Conservation (phyloP, 129 eudicot species). For the Helichrysum umbraculigerum region DNA sequence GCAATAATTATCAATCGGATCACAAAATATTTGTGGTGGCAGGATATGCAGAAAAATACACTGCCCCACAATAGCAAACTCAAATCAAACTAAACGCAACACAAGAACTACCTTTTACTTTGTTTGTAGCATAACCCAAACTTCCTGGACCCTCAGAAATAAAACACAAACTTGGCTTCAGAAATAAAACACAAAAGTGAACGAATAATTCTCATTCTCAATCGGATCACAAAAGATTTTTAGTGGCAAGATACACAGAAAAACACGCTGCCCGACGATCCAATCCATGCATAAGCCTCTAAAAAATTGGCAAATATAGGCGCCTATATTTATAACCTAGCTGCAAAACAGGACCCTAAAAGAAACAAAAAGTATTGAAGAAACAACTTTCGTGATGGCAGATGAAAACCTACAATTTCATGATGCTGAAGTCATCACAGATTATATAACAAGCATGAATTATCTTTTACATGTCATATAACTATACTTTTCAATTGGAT, state of each 20-base stretch:
- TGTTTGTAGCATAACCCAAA: too few species aligned
- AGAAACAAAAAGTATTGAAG: background rate
- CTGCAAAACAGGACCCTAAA: background rate
- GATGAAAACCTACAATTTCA: slow-evolving; percentile 16
- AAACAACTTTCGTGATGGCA: slow-evolving; percentile 7
- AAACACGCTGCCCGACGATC: background rate
- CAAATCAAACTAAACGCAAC: too few species aligned
- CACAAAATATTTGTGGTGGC: background rate
- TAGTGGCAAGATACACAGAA: background rate
- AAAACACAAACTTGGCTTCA: too few species aligned
- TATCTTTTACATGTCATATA: background rate
- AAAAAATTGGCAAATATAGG: background rate
- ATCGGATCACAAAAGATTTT: too few species aligned
- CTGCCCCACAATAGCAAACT: background rate
- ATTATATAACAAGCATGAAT: too few species aligned
- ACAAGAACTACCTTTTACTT: too few species aligned
- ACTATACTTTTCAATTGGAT: background rate
- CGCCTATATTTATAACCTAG: background rate
- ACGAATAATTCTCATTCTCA: too few species aligned
- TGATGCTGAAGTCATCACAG: background rate
- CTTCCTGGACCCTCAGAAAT: too few species aligned
- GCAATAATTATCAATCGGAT: background rate
- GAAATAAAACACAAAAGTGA: too few species aligned
- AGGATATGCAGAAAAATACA: background rate
- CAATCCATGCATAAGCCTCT: background rate